Evolutionary conservation across 1,139 yeast genomes (phyloP), one percentile per base, ranked within the genome.

Genomic region (Pichia sp.): DNA sequence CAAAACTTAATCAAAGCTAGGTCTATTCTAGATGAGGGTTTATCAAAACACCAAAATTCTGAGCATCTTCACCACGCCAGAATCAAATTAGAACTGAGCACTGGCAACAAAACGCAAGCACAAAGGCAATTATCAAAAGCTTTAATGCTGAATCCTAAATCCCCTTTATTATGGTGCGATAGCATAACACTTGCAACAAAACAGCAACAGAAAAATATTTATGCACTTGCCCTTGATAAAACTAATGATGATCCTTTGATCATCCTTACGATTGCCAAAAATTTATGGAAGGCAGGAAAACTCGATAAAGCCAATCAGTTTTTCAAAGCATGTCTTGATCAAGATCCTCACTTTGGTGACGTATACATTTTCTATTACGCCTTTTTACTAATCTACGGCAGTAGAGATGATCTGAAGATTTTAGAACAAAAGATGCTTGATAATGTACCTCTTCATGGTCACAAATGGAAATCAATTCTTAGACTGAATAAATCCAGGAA

Each of bases 221-320:
- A 83, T 42, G 67, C 80, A 24, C 88, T 82, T 55, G 95, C 96
- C 0, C 66, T 91, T 43, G 73, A 71, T 45, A 70, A 69, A 8
- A 83, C 95, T 0, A 67, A 73, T 38, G 82, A 82, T 48, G 69
- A 81, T 38, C 68, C 81, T 0, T 51, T 69, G 25, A 72, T 89
- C 1, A 63, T 89, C 20, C 51, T 77, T 21, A 69, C 75, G 1
- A 79, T 85, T 36, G 96, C 93, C 0, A 63, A 71, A 6, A 74
- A 76, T 47, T 79, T 86, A 51, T 84, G 84, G 82, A 54, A 64
- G 3, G 84, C 77, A 28, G 81, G 84, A 0, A 84, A 84, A 51
- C 61, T 68, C 31, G 61, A 71, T 2, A 80, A 79, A 50, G 88
- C 95, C 0, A 66, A 68, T 43, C 69, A 78, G 14, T 89, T 96